Base-by-base conservation (phyloP, 441 rosid species). In the Dalechampia spathulata region DNA sequence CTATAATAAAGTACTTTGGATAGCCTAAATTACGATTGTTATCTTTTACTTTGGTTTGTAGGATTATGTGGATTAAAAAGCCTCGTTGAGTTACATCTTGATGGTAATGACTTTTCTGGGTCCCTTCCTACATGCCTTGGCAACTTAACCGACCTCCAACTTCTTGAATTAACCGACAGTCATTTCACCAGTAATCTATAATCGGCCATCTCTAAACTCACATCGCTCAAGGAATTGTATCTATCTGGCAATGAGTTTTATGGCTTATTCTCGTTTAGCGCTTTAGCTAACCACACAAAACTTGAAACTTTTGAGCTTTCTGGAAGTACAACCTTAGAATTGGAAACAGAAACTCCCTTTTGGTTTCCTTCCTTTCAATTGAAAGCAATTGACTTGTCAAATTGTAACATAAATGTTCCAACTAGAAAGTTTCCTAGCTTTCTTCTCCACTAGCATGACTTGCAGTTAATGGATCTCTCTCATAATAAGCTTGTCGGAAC, bases 381-480 rank as follows among this genome's bases (percentile, higher is more conserved):
- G 12, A 25, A 48, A 20, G 17, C 27, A 17, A 26, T 48, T 1
- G 20, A 26, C 10, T 48, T 48, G 16, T 20, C 36, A n/a, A 48
- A 27, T 14, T 48, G 34, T 20, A 48, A 48, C n/a, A 7, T 48
- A 12, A 52, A 52, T 52, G 16, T 20, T 12, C 44, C 6, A 37
- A 37, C 57, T 25, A 13, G 57, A 37, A 8, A 21, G 22, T 2
- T 52, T 38, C 57, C 57, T 14, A 37, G 32, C 44, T 37, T 52
- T 52, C 57, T 52, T 21, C 44, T 37, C 14, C 38, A 52, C 13
- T 44, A 52, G 44, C 7, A 52, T 37, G 44, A 52, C 44, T 12
- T 52, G 15, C 9, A 30, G n/a, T 37, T 52, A 19, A 37, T 52
- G 36, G 30, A 52, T 51, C 55, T 51, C 42, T 51, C 55, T 34